phyloP scores from a whole-genome alignment of 768 basidiomycete species.

The Naematelia aurantialba region DNA sequence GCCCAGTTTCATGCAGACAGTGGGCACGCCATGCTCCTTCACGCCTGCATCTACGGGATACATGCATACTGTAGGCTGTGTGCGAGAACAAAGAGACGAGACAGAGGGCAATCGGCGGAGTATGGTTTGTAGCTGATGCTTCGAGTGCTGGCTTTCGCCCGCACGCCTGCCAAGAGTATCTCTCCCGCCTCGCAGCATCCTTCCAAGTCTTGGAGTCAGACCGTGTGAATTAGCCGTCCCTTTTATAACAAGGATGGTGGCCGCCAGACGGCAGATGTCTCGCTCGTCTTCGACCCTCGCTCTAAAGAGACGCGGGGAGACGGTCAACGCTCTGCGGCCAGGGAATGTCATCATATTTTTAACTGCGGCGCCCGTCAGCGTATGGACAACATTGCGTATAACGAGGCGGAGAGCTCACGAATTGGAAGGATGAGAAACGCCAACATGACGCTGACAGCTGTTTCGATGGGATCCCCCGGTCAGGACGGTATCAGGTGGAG shows the following conservation, averaged over 20 bases:
- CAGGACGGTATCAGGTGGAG: not conserved
- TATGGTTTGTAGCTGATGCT: too few species aligned
- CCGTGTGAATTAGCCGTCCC: conserved; percentile 32
- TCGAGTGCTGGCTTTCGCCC: too few species aligned
- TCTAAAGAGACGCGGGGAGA: conserved; percentile 11
- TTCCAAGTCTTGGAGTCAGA: conserved; percentile 24
- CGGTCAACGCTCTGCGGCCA: conserved; percentile 32
- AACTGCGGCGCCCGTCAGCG: conserved; percentile 13
- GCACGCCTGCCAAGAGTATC: not conserved
- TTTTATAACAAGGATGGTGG: conserved; percentile 34
- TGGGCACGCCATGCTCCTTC: too few species aligned
- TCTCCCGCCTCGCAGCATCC: not conserved
- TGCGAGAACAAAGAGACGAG: too few species aligned
- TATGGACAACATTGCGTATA: not conserved
- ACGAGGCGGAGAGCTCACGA: conserved; percentile 7
- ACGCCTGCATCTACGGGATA: too few species aligned
- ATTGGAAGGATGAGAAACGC: conserved; percentile 33
- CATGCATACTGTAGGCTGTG: too few species aligned
- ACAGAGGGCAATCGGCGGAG: too few species aligned
- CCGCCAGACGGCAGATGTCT: conserved; percentile 37
- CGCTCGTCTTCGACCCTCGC: conserved; percentile 9
- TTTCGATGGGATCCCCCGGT: not conserved
- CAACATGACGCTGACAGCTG: not conserved
- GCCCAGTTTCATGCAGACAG: too few species aligned
- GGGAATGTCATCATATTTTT: conserved; percentile 30